phyloP scores from a whole-genome alignment of 2,329 filamentous ascomycete genomes.

The Fusarium oligoseptatum region DNA sequence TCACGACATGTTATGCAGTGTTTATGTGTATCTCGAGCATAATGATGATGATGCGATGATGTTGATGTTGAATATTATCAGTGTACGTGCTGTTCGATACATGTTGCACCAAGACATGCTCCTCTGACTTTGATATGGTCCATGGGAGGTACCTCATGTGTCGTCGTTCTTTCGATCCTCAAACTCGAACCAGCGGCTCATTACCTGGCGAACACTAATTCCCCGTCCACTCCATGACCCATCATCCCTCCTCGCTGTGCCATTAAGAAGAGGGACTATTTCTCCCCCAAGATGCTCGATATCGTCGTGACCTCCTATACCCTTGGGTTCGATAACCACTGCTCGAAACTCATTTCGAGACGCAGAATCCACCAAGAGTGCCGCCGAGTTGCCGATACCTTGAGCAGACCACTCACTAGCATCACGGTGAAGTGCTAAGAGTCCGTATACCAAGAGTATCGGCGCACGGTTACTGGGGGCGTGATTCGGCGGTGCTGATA shows the following conservation, averaged over 20 bases:
- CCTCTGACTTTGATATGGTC: background rate
- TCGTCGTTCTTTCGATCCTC: slow-evolving; percentile 16
- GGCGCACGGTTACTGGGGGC: slow-evolving; percentile 46
- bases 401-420: slow-evolving; percentile 83
- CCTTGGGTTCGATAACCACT: slow-evolving; percentile 62
- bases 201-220: slow-evolving; percentile 68
- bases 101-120: background rate
- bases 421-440: slow-evolving; percentile 73
- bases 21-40: slow-evolving; percentile 23
- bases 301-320: slow-evolving; percentile 44
- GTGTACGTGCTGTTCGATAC: background rate
- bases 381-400: slow-evolving; percentile 74
- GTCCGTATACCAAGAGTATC: slow-evolving; percentile 73
- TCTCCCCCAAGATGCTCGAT: slow-evolving; percentile 61
- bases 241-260: slow-evolving; percentile 64
- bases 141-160: background rate
- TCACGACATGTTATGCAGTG: slow-evolving; percentile 29
- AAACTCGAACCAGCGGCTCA: slow-evolving; percentile 73
- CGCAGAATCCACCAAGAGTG: slow-evolving; percentile 73
- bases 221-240: slow-evolving; percentile 69
- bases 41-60: slow-evolving; percentile 20
- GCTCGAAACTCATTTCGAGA: slow-evolving; percentile 58
- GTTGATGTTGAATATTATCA: background rate
- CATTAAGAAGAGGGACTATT: slow-evolving; percentile 72
- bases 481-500: slow-evolving; percentile 54